A percentile compares a stretch with the other conserved stretches of the same genome.
These are phyloP conservation scores for Boletus patriciae DNA, from an alignment of 768 basidiomycete genomes.

Conservation along the genomic window DNA sequence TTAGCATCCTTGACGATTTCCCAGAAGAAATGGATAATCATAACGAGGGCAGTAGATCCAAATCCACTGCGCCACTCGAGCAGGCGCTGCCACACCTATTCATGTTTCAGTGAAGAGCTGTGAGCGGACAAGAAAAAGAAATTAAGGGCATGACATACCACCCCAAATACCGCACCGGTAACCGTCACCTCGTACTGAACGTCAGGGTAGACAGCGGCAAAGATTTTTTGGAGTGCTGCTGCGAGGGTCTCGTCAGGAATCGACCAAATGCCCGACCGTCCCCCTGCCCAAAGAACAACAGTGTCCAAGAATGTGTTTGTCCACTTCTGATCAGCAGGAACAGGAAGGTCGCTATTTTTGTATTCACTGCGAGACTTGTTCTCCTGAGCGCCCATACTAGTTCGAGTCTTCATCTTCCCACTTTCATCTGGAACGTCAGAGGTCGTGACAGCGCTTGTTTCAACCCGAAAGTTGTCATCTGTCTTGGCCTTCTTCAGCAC, in stretches of 20 bases:
- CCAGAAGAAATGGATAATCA: slow-evolving; percentile 2
- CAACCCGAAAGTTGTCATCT: too few relatives aligned
- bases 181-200: background rate
- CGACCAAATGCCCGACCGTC: background rate
- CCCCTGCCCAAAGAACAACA: slow-evolving; percentile 1
- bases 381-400: too few relatives aligned
- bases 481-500: background rate
- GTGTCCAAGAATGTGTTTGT: background rate
- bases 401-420: too few relatives aligned
- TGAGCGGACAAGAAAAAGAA: background rate
- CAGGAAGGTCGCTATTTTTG: background rate
- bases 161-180: background rate
- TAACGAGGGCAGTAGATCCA: background rate
- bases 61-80: slow-evolving; percentile 5
- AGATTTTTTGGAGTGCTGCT: slow-evolving; percentile 1
- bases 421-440: too few relatives aligned
- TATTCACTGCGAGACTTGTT: background rate
- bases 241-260: background rate
- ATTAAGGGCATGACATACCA: background rate
- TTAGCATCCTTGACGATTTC: background rate
- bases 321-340: background rate
- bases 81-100: slow-evolving; percentile 3
- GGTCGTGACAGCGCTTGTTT: too few relatives aligned
- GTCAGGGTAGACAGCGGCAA: background rate
- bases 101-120: background rate